A percentile compares a stretch with the other conserved stretches of the same genome.
phyloP scores from a whole-genome alignment of 257 asterid species.

The Nicotiana knightiana region DNA sequence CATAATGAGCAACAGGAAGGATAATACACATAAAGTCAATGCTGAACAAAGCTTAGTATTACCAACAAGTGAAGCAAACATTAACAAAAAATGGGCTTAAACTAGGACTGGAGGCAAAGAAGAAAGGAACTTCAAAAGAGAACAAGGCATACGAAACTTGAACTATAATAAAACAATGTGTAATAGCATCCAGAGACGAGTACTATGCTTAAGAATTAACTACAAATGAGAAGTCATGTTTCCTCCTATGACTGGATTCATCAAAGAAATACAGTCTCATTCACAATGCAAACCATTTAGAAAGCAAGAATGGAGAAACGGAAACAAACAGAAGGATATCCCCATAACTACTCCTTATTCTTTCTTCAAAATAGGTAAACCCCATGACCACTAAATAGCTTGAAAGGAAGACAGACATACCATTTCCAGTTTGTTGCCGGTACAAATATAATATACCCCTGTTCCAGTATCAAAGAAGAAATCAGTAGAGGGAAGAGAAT shows the following conservation, averaged over 20 bases:
- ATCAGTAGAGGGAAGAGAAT: conserved; percentile 16
- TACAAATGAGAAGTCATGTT: neutral
- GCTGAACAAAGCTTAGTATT: neutral
- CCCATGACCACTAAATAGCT: neutral
- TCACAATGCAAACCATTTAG: neutral
- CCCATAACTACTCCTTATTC: neutral
- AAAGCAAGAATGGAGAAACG: neutral
- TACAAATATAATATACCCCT: conserved; percentile 76
- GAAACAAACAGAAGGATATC: neutral
- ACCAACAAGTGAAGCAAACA: neutral
- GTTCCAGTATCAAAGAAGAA: conserved; percentile 24
- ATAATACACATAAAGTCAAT: neutral
- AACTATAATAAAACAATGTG: neutral
- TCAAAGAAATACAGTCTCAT: neutral
- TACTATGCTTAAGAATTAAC: neutral
- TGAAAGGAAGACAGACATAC: conserved; percentile 32
- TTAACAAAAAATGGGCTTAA: neutral
- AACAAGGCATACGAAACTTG: neutral
- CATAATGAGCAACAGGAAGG: neutral
- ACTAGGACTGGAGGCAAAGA: neutral
- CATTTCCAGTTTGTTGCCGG: conserved; percentile 69
- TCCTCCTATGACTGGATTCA: neutral
- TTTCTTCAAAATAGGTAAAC: neutral
- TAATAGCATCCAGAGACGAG: neutral
- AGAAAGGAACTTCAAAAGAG: neutral